Evolutionary conservation across 768 basidiomycete species (phyloP).

Genomic region (Daedaleopsis sinensis): DNA sequence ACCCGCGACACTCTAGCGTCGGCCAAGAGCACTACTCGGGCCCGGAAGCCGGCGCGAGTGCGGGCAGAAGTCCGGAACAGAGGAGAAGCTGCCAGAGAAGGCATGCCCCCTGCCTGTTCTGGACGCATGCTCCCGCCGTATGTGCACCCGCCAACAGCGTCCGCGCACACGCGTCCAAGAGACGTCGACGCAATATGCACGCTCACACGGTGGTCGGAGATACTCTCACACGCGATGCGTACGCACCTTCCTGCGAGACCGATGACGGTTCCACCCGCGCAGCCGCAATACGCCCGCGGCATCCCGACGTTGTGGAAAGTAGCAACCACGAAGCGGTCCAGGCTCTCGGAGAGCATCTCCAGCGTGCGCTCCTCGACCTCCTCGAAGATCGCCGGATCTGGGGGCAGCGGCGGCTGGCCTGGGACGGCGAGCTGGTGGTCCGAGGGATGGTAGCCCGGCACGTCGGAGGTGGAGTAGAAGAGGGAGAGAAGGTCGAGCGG

Average conservation of each 20-base stretch:
- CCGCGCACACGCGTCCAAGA: slow-evolving; percentile 6
- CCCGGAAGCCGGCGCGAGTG: neutral
- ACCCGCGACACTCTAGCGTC: neutral
- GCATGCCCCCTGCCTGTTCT: slow-evolving; percentile 8
- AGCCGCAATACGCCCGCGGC: slow-evolving; percentile 68
- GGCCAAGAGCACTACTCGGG: neutral
- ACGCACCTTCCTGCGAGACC: slow-evolving; percentile 45
- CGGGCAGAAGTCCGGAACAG: neutral
- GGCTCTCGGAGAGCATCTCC: slow-evolving; percentile 62
- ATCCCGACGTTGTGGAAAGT: slow-evolving; percentile 76
- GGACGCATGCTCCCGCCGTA: neutral
- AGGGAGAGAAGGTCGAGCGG: slow-evolving; percentile 62
- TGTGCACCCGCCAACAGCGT: slow-evolving; percentile 2
- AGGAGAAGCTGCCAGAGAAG: neutral
- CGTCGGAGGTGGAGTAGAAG: slow-evolving; percentile 34
- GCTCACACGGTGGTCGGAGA: neutral
- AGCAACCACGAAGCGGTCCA: slow-evolving; percentile 66
- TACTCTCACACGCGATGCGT: neutral
- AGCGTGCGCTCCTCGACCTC: slow-evolving; percentile 61
- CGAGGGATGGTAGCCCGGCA: slow-evolving; percentile 4
- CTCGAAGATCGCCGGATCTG: slow-evolving; percentile 66
- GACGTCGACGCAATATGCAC: slow-evolving; percentile 8
- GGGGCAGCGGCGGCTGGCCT: slow-evolving; percentile 42
- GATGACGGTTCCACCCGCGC: slow-evolving; percentile 60
- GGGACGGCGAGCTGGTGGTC: slow-evolving; percentile 7